Base-by-base conservation (phyloP, 345 rosid species). In the Theobroma cacao region DNA sequence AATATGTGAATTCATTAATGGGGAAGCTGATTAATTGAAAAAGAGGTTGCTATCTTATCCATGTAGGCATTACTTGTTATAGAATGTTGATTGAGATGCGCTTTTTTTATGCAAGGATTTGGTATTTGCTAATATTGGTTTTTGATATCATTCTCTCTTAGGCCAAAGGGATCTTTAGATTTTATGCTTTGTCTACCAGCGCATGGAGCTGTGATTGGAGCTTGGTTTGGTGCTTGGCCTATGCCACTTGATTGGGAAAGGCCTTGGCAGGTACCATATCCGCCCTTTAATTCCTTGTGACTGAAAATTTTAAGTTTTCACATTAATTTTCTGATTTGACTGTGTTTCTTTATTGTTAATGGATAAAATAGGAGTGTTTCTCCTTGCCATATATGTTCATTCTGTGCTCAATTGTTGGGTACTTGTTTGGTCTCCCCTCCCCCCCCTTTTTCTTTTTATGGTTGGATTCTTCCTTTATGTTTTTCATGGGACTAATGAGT, bases 171-270 rank as follows among this genome's bases (percentile, higher is more conserved):
- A 76, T 64, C 88, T 26, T 22, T 91, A 72, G 94, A 95, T 69
- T 89, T 84, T 78, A 91, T 95, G 94, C 74, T 90, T 72, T 81
- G 93, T 22, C 68, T 89, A 61, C 98, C 98, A 65, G 94, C 97
- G 30, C 91, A 90, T 78, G 94, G 97, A 80, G 92, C 94, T 66
- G 73, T 90, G 36, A 74, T 92, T 84, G 99, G 98, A 82, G 98
- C 92, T 56, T 93, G 99, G 97, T 88, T 93, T 81, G 99, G 99
- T 62, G 96, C 98, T 81, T 95, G 97, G 98, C 98, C 99, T 34
- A 93, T 95, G 99, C 98, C 98, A 14, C 96, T 93, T 75, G 99
- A 95, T 84, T 95, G 99, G 99, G 97, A 95, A 81, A 89, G 92
- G 83, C 94, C 98, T 76, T 95, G 99, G 99, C 98, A 93, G 98